Conservation (phyloP, 306 rosid species). For the Vicia faba region DNA sequence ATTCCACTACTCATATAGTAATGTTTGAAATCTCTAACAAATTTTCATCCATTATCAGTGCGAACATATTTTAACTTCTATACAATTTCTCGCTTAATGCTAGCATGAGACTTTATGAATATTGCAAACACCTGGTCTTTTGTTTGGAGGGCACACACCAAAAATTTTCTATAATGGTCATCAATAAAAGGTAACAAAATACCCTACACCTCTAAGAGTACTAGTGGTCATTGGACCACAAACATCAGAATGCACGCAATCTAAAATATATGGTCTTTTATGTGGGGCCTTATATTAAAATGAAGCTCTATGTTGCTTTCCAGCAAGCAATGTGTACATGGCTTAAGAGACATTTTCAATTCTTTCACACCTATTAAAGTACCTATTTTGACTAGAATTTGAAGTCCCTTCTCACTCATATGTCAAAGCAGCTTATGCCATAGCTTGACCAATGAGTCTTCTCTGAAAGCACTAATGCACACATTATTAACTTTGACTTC, state of each 20-base stretch:
- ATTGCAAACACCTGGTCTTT: not conserved
- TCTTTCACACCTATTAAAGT: not conserved
- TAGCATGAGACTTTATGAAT: no score
- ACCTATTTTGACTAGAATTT: not conserved
- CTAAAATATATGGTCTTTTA: not conserved
- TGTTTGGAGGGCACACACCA: not conserved
- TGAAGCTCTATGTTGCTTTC: not conserved
- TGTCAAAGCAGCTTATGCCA: not conserved
- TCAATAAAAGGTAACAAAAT: not conserved
- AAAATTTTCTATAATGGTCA: not conserved
- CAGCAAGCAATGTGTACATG: not conserved
- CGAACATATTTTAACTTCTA: no score
- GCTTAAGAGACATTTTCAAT: not conserved
- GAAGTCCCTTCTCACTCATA: not conserved
- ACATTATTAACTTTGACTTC: not conserved
- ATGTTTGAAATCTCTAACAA: not conserved
- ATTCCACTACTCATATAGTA: not conserved
- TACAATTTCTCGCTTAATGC: not conserved
- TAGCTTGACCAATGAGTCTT: not conserved
- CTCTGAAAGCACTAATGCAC: not conserved
- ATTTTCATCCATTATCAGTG: not conserved
- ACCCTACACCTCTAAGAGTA: not conserved
- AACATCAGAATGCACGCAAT: not conserved
- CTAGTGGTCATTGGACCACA: not conserved
- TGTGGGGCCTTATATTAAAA: not conserved